Percentiles rank a stretch among this genome's conserved stretches.
These are phyloP conservation scores for Penicillium bialowiezense DNA, from an alignment of 495 filamentous ascomycete species.

Conservation along the genomic window DNA sequence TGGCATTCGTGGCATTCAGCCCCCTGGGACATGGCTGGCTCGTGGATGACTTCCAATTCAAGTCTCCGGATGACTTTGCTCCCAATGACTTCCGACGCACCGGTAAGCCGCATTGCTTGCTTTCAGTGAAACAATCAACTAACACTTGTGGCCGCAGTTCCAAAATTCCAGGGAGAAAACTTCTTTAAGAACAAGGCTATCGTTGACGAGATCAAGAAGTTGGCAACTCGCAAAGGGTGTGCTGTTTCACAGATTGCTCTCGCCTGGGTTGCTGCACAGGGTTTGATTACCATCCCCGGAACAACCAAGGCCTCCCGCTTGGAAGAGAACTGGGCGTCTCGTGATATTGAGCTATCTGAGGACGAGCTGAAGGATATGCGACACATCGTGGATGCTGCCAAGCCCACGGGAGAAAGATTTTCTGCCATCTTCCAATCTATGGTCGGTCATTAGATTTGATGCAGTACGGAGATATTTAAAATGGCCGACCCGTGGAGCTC, in stretches of 20 bases:
- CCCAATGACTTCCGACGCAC: no score
- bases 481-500: no score
- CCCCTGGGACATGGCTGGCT: slow-evolving; percentile 47
- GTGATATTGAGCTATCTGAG: slow-evolving; percentile 33
- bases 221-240: slow-evolving; percentile 37
- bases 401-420: no score
- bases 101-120: no score
- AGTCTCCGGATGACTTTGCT: no score
- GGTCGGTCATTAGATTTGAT: no score
- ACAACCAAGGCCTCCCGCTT: slow-evolving; percentile 41
- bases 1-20: slow-evolving; percentile 44
- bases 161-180: slow-evolving; percentile 50
- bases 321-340: slow-evolving; percentile 40
- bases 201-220: slow-evolving; percentile 41
- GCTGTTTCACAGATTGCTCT: slow-evolving; percentile 39
- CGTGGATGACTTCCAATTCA: slow-evolving; percentile 38
- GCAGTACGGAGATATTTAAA: no score
- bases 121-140: no score
- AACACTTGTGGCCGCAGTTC: no score
- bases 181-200: slow-evolving; percentile 47
- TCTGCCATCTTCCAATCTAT: no score
- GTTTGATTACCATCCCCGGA: slow-evolving; percentile 45
- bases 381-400: no score
- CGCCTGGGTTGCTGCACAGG: slow-evolving; percentile 46
- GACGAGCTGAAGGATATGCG: slow-evolving; percentile 34